These are phyloP conservation scores for Lentinus tigrinus DNA, from an alignment of 768 basidiomycete species.

Conservation along the genomic window DNA sequence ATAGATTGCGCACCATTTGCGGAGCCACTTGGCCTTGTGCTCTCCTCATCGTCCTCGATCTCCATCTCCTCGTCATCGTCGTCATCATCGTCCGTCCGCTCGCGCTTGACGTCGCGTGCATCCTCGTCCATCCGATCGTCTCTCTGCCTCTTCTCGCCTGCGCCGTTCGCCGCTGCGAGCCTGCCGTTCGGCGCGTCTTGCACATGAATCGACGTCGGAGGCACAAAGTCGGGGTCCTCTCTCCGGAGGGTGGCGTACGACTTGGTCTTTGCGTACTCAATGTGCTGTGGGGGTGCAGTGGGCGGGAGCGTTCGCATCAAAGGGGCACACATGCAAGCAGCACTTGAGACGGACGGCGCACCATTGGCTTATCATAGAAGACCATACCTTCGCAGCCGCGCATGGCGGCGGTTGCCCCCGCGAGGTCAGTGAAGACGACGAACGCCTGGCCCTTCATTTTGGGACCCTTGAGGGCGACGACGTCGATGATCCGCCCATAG, in stretches of 20 bases:
- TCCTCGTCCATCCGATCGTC: constrained; percentile 58
- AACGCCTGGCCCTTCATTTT: constrained; percentile 95
- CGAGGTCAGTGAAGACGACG: constrained; percentile 90
- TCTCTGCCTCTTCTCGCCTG: constrained; percentile 62
- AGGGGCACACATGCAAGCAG: constrained; percentile 23
- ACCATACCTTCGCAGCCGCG: constrained; percentile 89
- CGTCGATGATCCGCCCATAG: constrained; percentile 91
- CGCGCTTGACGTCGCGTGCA: constrained; percentile 63
- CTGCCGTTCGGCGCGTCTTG: constrained; percentile 30
- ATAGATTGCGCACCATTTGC: constrained; percentile 21
- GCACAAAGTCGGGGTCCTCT: constrained; percentile 81
- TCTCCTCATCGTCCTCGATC: constrained; percentile 86
- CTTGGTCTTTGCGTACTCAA: constrained; percentile 87
- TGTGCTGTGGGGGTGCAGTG: constrained; percentile 54
- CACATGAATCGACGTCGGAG: constrained; percentile 65
- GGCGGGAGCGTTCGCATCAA: constrained; percentile 26
- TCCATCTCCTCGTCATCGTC: constrained; percentile 88
- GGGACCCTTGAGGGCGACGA: constrained; percentile 82
- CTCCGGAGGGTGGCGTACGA: constrained; percentile 79
- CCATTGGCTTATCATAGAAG: constrained; percentile 92
- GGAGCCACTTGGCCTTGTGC: constrained; percentile 27
- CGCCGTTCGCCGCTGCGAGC: constrained; percentile 19
- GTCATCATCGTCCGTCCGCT: constrained; percentile 58
- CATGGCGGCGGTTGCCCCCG: constrained; percentile 89
- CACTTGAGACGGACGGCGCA: constrained; percentile 40